Percentiles rank a stretch among this genome's conserved stretches.
Conservation (phyloP, 257 asterid genomes). For the Fraxinus pennsylvanica region DNA sequence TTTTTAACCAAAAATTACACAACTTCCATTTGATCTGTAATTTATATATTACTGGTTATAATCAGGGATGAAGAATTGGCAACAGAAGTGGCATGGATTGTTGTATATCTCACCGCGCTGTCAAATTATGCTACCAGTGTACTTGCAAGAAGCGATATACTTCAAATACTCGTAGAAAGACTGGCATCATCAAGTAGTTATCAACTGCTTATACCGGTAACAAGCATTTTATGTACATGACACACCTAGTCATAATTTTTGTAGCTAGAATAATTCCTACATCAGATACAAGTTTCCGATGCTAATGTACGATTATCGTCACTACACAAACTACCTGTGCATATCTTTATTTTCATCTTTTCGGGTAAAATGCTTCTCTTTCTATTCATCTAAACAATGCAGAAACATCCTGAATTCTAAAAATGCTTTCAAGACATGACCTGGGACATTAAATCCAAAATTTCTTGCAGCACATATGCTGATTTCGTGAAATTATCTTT, state of each 20-base stretch:
- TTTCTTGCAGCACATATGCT: not conserved
- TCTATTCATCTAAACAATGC: constrained; percentile 1
- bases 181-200: constrained; percentile 69
- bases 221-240: constrained; percentile 22
- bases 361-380: constrained; percentile 1
- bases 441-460: not conserved
- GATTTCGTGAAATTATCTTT: not conserved
- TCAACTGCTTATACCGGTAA: constrained; percentile 95
- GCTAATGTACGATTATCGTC: not conserved
- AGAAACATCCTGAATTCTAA: not conserved
- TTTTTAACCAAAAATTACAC: not conserved
- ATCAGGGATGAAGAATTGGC: constrained; percentile 91
- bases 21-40: constrained; percentile 18
- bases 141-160: constrained; percentile 68
- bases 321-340: constrained; percentile 23
- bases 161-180: constrained; percentile 70
- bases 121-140: constrained; percentile 76
- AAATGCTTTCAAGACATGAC: not conserved
- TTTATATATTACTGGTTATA: constrained; percentile 23
- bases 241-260: constrained; percentile 3
- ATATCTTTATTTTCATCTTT: constrained; percentile 16
- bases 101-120: constrained; percentile 90
- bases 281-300: not conserved
- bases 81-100: constrained; percentile 98
- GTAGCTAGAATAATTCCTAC: not conserved